Evolutionary conservation across 352 stramenopile species (phyloP).

Genomic region (Pythium guiyangense): DNA sequence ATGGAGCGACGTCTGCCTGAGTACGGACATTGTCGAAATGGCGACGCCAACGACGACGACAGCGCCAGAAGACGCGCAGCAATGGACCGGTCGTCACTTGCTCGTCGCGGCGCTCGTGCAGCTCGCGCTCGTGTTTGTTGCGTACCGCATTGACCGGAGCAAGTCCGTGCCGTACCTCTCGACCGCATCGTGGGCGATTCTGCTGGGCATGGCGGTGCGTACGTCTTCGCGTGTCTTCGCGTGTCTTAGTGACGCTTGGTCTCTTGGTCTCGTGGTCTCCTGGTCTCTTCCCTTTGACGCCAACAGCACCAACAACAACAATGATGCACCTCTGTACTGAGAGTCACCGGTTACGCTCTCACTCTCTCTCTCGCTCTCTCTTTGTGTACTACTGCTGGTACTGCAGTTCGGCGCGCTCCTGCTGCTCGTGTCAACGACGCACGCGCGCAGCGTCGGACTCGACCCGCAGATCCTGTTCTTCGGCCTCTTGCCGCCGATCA

Average conservation of each 20-base stretch:
- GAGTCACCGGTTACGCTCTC: too few relatives aligned
- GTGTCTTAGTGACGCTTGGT: too few relatives aligned
- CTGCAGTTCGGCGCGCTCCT: too few relatives aligned
- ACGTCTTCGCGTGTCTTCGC: too few relatives aligned
- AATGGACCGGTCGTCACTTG: slow-evolving; percentile 37
- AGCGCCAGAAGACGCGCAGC: slow-evolving; percentile 23
- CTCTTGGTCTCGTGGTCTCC: too few relatives aligned
- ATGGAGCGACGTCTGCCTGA: too few relatives aligned
- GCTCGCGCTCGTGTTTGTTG: slow-evolving; percentile 45
- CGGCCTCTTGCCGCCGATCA: slow-evolving; percentile 56
- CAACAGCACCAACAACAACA: too few relatives aligned
- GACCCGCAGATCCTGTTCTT: slow-evolving; percentile 59
- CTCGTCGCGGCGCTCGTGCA: slow-evolving; percentile 40
- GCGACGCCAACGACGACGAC: too few relatives aligned
- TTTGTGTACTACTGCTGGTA: too few relatives aligned
- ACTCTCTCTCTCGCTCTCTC: too few relatives aligned
- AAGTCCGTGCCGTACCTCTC: slow-evolving; percentile 32
- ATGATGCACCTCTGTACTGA: not conserved
- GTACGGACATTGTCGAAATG: too few relatives aligned
- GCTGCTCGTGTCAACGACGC: slow-evolving; percentile 1
- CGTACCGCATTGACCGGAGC: slow-evolving; percentile 45
- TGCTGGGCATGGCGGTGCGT: slow-evolving; percentile 43
- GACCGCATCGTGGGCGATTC: slow-evolving; percentile 46
- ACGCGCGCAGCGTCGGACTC: slow-evolving; percentile 25
- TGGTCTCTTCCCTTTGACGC: too few relatives aligned